These are phyloP conservation scores for Pseudocercospora musae DNA, from an alignment of 2,329 filamentous ascomycete genomes.

Conservation along the genomic window DNA sequence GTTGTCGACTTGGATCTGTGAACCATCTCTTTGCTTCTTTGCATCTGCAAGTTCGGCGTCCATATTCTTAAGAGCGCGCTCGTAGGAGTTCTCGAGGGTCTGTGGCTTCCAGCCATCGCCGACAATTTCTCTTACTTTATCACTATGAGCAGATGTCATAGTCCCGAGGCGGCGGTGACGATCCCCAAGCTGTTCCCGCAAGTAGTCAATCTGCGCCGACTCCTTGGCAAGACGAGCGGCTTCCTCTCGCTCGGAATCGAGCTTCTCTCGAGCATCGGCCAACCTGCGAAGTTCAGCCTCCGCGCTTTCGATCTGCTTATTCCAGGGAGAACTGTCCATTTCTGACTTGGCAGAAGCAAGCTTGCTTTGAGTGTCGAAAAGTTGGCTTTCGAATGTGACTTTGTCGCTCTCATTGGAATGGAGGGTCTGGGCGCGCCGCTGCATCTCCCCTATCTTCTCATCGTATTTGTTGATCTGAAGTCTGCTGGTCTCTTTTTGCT, in stretches of 20 bases:
- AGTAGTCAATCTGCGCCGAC: slow-evolving; percentile 76
- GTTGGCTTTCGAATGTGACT: slow-evolving; percentile 69
- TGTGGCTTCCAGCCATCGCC: slow-evolving; percentile 65
- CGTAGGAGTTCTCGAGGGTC: slow-evolving; percentile 68
- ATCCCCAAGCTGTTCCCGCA: slow-evolving; percentile 75
- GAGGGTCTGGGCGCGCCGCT: slow-evolving; percentile 68
- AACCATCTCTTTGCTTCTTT: slow-evolving; percentile 66
- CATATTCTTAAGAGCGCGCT: slow-evolving; percentile 59
- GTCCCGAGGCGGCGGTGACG: slow-evolving; percentile 73
- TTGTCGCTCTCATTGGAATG: slow-evolving; percentile 82
- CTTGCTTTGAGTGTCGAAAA: slow-evolving; percentile 64
- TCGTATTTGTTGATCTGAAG: slow-evolving; percentile 73
- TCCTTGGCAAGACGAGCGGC: slow-evolving; percentile 78
- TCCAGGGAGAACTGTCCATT: slow-evolving; percentile 63
- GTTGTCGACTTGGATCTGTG: slow-evolving; percentile 69
- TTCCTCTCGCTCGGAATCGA: slow-evolving; percentile 78
- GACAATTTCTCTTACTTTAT: slow-evolving; percentile 65
- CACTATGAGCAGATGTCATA: slow-evolving; percentile 69
- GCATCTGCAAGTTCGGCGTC: slow-evolving; percentile 59
- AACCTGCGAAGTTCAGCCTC: slow-evolving; percentile 64
- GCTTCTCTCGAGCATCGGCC: slow-evolving; percentile 67
- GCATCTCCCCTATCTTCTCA: slow-evolving; percentile 62
- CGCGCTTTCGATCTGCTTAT: slow-evolving; percentile 64
- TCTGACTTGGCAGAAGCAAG: slow-evolving; percentile 62
- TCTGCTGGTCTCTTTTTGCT: slow-evolving; percentile 65